Base-by-base conservation (phyloP, 352 stramenopile genomes). In the Pythium periplocum region DNA sequence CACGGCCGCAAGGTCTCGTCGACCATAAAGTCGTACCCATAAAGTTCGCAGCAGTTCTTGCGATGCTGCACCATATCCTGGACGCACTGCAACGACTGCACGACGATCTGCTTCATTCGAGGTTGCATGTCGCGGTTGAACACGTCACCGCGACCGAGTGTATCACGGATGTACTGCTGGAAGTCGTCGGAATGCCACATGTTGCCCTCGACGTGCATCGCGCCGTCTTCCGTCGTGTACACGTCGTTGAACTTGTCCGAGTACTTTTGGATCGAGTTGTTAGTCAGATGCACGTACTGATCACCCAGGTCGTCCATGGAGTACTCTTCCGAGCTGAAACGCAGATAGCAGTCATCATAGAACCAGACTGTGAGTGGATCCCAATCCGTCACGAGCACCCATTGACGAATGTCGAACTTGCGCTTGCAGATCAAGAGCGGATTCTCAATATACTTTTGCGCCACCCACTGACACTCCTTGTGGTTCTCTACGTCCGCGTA, bases 21-120 rank as follows among this genome's bases (percentile, higher is more conserved):
- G 39, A 98, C 48, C 92, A 98, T 98, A 44, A 97, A 97, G 57
- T 98, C 92, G 67, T 95, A 97, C 10, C 91, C 90, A 53, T 95
- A 98, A 12, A 98, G 64, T 59, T 98, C 92, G 60, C 88, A 98
- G 38, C 72, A 91, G 59, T 97, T 96, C 45, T 77, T 75, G 48
- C 92, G 87, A 45, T 95, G 76, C 56, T 95, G 73, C 17, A 98
- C 75, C 51, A 78, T 64, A 50, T 97, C 89, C 59, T 96, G 84
- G 5, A 86, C 87, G 56, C 86, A 96, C 69, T 86, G 78, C 44
- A 98, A 57, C 44, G 80, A 91, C 53, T 73, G 75, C 10, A 79
- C 71, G 37, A 94, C 80, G 36, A 96, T 96, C 50, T 91, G 61
- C 57, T 95, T 83, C 86, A 97, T 96, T n/a, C 61, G 59, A 17